Evolutionary conservation across 768 basidiomycete species (phyloP), one percentile per base, ranked within the genome.

Genomic region (Amanita muscaria): DNA sequence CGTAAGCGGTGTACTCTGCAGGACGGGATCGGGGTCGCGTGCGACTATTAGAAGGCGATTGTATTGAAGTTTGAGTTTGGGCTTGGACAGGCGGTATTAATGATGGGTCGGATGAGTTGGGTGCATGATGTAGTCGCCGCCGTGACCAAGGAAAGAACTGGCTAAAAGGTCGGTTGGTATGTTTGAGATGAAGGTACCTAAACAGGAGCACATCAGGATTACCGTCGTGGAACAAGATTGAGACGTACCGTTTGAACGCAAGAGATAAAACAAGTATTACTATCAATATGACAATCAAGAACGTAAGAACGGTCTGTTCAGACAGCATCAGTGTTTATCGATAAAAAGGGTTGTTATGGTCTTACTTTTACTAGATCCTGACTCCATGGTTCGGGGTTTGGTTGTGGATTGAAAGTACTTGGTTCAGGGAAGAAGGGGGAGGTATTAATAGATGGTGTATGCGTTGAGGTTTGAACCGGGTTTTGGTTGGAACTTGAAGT

Each of bases 351-450:
- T 3, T 0, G 16, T 19, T 11, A 4, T 7, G 42, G 4, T 41
- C 53, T 36, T 37, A 62, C 62, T 54, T 59, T 62, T 11, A 56
- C 51, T 18, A 61, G 35, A 40, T 48, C 32, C 22, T 48, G 46
- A 22, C 19, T 44, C 49, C 15, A 25, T 29, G 23, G 31, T 8
- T 22, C 29, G 22, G n/a, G 49, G 40, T n/a, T 11, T 24, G 44
- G 14, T 6, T 35, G 36, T 6, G 36, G 25, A 46, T 23, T 51
- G 11, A 52, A 45, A 3, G 49, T 47, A 22, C 39, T 54, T 7
- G 60, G 60, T 32, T 60, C 57, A 7, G 56, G 56, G 36, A 60
- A 61, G 22, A 56, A 59, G 3, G 61, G 59, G 6, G 49, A 47
- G 23, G 56, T 49, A 32, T 46, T 49, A 4, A 47, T 48, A 4